Evolutionary conservation across 352 stramenopile species (phyloP).

Genomic region (Saprolegnia diclina): DNA sequence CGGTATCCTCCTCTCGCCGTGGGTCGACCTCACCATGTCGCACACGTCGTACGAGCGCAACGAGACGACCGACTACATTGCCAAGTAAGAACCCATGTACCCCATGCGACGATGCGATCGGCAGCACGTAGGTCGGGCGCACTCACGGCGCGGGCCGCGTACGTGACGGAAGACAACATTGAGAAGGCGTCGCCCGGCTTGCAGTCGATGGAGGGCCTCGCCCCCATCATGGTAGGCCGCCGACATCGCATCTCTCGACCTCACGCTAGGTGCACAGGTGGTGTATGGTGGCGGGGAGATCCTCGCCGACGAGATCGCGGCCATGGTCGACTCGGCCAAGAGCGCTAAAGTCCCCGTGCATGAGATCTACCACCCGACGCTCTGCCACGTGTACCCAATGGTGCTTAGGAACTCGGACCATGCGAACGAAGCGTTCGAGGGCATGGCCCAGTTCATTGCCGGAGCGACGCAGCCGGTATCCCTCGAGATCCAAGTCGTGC

Average conservation of each 20-base stretch:
- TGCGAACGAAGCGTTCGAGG: slow-evolving; percentile 4
- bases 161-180: slow-evolving; percentile 16
- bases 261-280: neutral
- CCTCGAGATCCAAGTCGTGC: neutral
- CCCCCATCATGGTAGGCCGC: slow-evolving; percentile 22
- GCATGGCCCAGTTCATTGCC: neutral
- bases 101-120: neutral
- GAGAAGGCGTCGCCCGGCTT: slow-evolving; percentile 13
- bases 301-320: neutral
- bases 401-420: slow-evolving; percentile 5
- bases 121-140: neutral
- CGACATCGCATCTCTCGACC: neutral
- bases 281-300: neutral
- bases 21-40: slow-evolving; percentile 15
- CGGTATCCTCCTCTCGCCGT: slow-evolving; percentile 20
- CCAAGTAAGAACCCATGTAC: neutral
- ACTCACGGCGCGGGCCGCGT: slow-evolving; percentile 3
- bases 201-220: slow-evolving; percentile 15
- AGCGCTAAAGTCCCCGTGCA: neutral
- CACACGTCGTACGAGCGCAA: slow-evolving; percentile 14
- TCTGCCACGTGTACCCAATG: slow-evolving; percentile 1
- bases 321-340: neutral
- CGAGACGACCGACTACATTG: slow-evolving; percentile 17
- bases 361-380: neutral
- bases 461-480: neutral